Percentiles rank a stretch among this genome's conserved stretches.
These are phyloP conservation scores for Polyplosphaeria fusca DNA, from an alignment of 495 filamentous ascomycete genomes.

Conservation along the genomic window DNA sequence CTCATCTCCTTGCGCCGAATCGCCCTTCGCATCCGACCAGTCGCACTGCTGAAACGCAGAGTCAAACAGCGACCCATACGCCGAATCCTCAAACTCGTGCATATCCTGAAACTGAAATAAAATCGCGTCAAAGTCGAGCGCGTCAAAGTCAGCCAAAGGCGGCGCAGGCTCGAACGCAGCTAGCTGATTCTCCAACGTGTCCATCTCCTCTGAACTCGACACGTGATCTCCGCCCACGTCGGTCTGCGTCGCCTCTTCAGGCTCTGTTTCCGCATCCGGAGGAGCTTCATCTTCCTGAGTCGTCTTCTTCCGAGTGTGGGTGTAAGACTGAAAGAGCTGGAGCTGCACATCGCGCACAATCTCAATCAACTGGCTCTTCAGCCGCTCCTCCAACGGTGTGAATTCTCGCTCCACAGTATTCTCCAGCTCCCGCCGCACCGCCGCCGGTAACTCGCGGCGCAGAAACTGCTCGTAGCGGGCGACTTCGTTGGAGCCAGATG, in stretches of 20 bases:
- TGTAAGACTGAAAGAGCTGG: conserved; percentile 12
- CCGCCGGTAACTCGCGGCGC: conserved; percentile 11
- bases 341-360: conserved; percentile 17
- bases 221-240: neutral
- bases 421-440: conserved; percentile 15
- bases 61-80: conserved; percentile 3
- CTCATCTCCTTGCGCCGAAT: neutral
- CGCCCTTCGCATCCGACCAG: neutral
- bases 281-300: neutral
- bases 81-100: conserved; percentile 2
- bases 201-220: neutral
- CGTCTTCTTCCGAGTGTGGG: neutral
- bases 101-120: conserved; percentile 5
- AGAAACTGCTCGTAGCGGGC: conserved; percentile 16
- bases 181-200: neutral
- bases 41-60: neutral
- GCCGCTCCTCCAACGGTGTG: conserved; percentile 9
- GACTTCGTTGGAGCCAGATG: conserved; percentile 4
- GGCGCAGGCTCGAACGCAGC: neutral
- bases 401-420: conserved; percentile 6
- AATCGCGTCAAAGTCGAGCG: conserved; percentile 4
- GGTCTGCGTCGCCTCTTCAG: neutral
- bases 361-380: conserved; percentile 16
- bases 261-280: too few relatives aligned
- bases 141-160: neutral